phyloP scores from a whole-genome alignment of 2,329 filamentous ascomycete genomes.

The Alternaria triticina region DNA sequence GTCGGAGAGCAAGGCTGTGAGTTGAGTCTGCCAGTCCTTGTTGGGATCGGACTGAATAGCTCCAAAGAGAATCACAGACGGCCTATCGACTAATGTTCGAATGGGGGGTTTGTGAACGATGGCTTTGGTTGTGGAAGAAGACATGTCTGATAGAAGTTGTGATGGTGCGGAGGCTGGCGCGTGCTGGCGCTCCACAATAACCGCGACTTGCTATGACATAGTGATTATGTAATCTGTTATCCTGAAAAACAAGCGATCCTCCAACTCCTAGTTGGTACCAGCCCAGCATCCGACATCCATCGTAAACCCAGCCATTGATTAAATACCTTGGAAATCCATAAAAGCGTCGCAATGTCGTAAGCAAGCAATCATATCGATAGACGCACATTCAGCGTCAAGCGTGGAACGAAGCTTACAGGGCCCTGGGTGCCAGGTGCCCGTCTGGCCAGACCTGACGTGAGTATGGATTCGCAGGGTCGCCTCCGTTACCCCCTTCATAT shows the following conservation, averaged over 20 bases:
- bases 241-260: neutral
- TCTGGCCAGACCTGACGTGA: neutral
- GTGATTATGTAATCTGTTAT: neutral
- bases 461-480: neutral
- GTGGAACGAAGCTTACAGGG: neutral
- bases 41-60: conserved; percentile 52
- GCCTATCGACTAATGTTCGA: conserved; percentile 19
- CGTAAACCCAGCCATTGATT: neutral
- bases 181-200: neutral
- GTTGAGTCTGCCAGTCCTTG: conserved; percentile 59
- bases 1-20: conserved; percentile 50
- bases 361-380: neutral
- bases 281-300: neutral
- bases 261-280: neutral
- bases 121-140: conserved; percentile 13
- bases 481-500: conserved; percentile 11
- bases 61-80: conserved; percentile 64
- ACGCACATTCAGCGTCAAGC: neutral
- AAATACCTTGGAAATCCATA: neutral
- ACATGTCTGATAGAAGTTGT: conserved; percentile 12
- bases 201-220: neutral
- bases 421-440: neutral
- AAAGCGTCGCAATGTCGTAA: neutral
- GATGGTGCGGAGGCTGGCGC: neutral
- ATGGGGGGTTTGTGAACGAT: conserved; percentile 31